These are phyloP conservation scores for Byssochlamys sp. DNA, from an alignment of 2,329 filamentous ascomycete species.

Conservation along the genomic window DNA sequence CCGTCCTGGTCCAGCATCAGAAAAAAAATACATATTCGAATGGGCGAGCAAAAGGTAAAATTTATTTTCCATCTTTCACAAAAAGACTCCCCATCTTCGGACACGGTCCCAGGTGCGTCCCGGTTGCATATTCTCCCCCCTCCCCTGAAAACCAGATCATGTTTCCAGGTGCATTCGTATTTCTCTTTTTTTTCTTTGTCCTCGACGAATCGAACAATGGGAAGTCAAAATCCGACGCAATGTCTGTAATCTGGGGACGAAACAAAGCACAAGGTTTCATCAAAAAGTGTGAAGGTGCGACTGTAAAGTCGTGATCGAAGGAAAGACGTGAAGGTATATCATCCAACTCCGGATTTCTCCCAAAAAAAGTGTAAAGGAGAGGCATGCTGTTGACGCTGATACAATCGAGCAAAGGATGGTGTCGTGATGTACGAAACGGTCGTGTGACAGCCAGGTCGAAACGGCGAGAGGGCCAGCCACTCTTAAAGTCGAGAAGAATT, in stretches of 20 bases:
- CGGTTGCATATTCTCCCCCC: not conserved
- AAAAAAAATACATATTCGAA: not conserved
- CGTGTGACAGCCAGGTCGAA: slow-evolving; percentile 20
- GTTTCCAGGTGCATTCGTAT: not conserved
- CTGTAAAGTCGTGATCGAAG: slow-evolving; percentile 1
- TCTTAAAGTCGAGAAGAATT: slow-evolving; percentile 1
- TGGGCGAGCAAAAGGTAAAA: not conserved
- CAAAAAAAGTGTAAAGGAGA: slow-evolving; percentile 6
- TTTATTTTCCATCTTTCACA: not conserved
- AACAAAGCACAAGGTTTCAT: not conserved
- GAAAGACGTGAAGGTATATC: slow-evolving; percentile 11
- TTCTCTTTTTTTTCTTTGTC: not conserved
- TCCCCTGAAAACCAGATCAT: not conserved
- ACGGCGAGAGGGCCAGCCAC: slow-evolving; percentile 16
- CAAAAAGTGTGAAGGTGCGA: not conserved
- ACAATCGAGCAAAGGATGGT: slow-evolving; percentile 13
- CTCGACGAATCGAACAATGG: slow-evolving; percentile 3
- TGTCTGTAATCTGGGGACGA: not conserved
- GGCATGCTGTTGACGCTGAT: slow-evolving; percentile 9
- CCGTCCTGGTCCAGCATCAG: not conserved
- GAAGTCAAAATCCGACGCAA: slow-evolving; percentile 6
- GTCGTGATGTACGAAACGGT: slow-evolving; percentile 13
- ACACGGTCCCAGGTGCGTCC: not conserved
- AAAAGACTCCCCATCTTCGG: not conserved
- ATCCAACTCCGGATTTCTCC: slow-evolving; percentile 13